A percentile compares a stretch with the other conserved stretches of the same genome.
phyloP scores from a whole-genome alignment of 2,329 filamentous ascomycete genomes.

The Stenocarpella maydis region DNA sequence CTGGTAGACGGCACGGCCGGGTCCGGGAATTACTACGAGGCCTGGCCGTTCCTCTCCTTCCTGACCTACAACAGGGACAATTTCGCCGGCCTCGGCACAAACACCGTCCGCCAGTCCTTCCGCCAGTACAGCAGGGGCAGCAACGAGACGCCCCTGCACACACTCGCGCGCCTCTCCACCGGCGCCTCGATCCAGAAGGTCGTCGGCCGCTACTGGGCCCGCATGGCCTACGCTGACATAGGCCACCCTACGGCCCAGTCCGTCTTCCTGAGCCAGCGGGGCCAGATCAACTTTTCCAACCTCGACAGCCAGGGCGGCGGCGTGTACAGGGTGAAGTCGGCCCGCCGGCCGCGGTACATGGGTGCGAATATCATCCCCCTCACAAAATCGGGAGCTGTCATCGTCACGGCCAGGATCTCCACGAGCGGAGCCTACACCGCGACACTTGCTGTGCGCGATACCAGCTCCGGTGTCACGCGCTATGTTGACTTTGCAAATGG shows the following conservation, averaged over 20 bases:
- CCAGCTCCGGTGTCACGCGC: not conserved
- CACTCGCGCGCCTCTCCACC: conserved; percentile 50
- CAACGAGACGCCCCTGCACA: conserved; percentile 59
- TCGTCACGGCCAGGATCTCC: conserved; percentile 44
- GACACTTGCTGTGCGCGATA: not conserved
- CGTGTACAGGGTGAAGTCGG: conserved; percentile 52
- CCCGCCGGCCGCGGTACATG: conserved; percentile 56
- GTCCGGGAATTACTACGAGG: conserved; percentile 59
- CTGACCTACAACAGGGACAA: conserved; percentile 57
- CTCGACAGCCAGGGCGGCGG: conserved; percentile 48
- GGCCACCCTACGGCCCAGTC: conserved; percentile 52
- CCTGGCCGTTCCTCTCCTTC: conserved; percentile 60
- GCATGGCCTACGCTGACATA: conserved; percentile 62
- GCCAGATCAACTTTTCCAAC: conserved; percentile 51
- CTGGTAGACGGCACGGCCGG: conserved; percentile 54
- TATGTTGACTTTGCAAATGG: conserved; percentile 7
- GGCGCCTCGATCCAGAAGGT: conserved; percentile 48
- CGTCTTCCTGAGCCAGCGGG: conserved; percentile 47
- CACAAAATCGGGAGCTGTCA: conserved; percentile 44
- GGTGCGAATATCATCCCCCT: conserved; percentile 59
- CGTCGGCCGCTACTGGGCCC: conserved; percentile 59
- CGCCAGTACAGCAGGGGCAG: conserved; percentile 52
- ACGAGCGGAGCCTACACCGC: conserved; percentile 37
- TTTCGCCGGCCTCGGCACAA: conserved; percentile 50
- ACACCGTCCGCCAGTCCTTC: conserved; percentile 53